Evolutionary conservation across 2,329 filamentous ascomycete species (phyloP), one percentile per base, ranked within the genome.

Genomic region (Rosellinia necatrix): DNA sequence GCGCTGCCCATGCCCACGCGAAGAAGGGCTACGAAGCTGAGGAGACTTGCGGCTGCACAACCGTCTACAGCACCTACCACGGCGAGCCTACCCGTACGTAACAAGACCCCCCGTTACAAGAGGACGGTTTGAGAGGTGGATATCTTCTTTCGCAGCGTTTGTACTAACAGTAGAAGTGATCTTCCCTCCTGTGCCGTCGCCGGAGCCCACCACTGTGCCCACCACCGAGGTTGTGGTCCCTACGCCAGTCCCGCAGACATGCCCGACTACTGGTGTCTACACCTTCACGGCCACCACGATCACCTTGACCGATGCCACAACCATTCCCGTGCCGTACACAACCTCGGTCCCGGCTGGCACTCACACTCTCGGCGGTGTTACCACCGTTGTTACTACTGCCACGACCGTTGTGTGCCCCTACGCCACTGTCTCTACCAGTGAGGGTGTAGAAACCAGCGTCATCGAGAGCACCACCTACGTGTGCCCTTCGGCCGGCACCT

Each of bases 251-350:
- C 71, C 77, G 47, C 75, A 80, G 74, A 75, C 75, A 47, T 87
- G 80, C 80, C 76, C 84, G 50, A 86, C 84, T 41, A 83, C 88
- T 27, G 89, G 89, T 73, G 83, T 81, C 60, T 92, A 91, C 79
- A 91, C 88, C 64, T 85, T 90, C 79, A 85, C 86, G 64, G 87
- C 88, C 57, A 88, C 82, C 64, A 92, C 88, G 60, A 70, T 90
- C 63, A 87, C 84, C 59, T 75, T 92, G 64, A 85, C 80, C 60
- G 78, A 85, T 72, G 81, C 82, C 58, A 88, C 85, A 64, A 89
- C 86, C 34, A 86, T 89, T 60, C 85, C 83, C 72, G 87, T 74
- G 65, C 81, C 83, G 49, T 78, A 83, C 61, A 80, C 83, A 56
- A 88, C 87, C 64, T 73, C 78, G 47, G 78, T 90, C 46, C 76